Conservation (phyloP, 306 rosid species). For the Fragaria nilgerrensis region DNA sequence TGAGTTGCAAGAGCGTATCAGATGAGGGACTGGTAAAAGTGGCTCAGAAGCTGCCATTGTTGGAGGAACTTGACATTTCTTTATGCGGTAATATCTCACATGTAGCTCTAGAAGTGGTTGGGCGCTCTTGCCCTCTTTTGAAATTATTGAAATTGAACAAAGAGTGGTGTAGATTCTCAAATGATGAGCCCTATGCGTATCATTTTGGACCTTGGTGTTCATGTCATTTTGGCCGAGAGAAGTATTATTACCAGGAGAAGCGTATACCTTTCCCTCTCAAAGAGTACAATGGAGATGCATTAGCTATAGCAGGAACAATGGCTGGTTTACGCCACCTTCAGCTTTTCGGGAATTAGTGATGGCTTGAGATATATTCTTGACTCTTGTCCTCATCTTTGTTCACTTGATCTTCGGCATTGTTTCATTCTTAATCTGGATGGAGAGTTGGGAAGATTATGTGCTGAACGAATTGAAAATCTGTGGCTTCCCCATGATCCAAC, state of each 20-base stretch:
- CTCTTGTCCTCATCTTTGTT: not conserved
- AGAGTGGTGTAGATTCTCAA: not conserved
- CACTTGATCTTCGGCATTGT: not conserved
- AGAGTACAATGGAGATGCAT: conserved; percentile 35
- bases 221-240: not conserved
- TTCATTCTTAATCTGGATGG: not conserved
- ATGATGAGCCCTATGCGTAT: not conserved
- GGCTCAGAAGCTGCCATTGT: conserved; percentile 36
- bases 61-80: conserved; percentile 60
- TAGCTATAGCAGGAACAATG: conserved; percentile 49
- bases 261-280: not conserved
- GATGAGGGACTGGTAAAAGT: conserved; percentile 42
- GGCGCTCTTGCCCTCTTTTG: too few relatives aligned
- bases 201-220: not conserved
- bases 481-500: not conserved
- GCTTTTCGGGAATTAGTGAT: conserved; percentile 48
- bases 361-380: not conserved
- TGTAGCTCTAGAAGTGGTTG: conserved; percentile 9
- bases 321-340: conserved; percentile 51
- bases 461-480: not conserved
- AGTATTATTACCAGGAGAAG: not conserved
- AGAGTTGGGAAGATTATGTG: not conserved
- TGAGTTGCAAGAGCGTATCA: conserved; percentile 36
- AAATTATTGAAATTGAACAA: too few relatives aligned
- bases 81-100: conserved; percentile 23